Base-by-base conservation (phyloP, 805 yeast species). In the Yarrowia sp. region DNA sequence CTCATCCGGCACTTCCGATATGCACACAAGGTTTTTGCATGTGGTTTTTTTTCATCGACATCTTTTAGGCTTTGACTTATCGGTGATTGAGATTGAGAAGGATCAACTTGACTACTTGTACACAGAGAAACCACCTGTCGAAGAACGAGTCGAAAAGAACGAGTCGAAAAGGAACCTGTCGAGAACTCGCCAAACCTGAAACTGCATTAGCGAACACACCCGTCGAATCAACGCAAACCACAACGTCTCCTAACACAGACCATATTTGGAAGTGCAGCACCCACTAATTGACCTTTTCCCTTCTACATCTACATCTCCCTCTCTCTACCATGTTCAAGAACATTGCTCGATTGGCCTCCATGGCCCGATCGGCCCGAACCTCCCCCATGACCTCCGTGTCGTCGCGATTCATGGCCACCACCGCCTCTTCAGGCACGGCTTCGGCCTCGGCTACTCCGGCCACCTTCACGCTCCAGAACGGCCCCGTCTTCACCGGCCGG, bases 401-500 rank as follows among this genome's bases (percentile, higher is more conserved):
- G 33, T 10, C 39, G 30, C 64, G 64, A 8, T 58, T 33, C 64
- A 43, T 58, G 50, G 64, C 64, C 33, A 58, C 64, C 12, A 58
- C 64, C 0, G 49, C 64, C 38, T 17, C 44, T 15, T 46, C 50
- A 5, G 64, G 64, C 14, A 20, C 64, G 34, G 30, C 68, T 9
- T 58, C 60, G 20, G 46, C 50, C 66, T 40, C 68, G 7, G 40
- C 66, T 20, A 67, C 88, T 74, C 86, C 96, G 77, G 98, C 98
- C 68, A 92, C 96, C 15, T 84, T 94, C 74, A 89, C 96, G 33
- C 88, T 94, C 74, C 87, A 93, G 77, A 91, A 92, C 76, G 99
- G 98, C 19, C 97, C 98, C 20, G 88, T 91, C 39, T 92, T 92
- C 82, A 87, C 85, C 74, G 99, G 99, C 49, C 89, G 86, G 77